phyloP scores from a whole-genome alignment of 805 yeast species.

The Candida koratica region DNA sequence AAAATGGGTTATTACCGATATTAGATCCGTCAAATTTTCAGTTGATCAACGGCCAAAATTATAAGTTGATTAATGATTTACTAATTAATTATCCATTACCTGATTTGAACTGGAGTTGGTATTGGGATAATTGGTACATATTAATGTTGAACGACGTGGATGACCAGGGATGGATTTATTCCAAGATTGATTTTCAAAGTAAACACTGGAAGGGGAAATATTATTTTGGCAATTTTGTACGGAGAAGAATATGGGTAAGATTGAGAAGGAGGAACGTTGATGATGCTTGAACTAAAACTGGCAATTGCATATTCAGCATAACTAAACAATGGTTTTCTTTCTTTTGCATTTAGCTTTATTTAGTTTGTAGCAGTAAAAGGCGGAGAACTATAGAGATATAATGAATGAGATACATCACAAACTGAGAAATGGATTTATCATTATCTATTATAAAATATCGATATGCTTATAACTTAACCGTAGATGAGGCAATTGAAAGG shows the following conservation, averaged over 20 bases:
- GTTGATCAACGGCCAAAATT: slow-evolving; percentile 37
- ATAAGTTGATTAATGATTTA: slow-evolving; percentile 26
- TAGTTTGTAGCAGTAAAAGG: too few species aligned
- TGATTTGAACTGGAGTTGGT: slow-evolving; percentile 62
- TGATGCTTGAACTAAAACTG: too few species aligned
- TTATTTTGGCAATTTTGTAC: slow-evolving; percentile 55
- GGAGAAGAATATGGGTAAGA: slow-evolving; percentile 64
- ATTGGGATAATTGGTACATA: slow-evolving; percentile 69
- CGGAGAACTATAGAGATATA: too few species aligned
- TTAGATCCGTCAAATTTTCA: slow-evolving; percentile 51
- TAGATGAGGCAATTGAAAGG: slow-evolving; percentile 3
- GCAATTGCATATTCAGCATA: too few species aligned
- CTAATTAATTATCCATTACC: slow-evolving; percentile 46
- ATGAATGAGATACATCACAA: neutral
- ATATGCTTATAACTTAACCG: neutral
- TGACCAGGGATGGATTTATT: slow-evolving; percentile 82
- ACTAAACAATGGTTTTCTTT: too few species aligned
- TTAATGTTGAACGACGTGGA: slow-evolving; percentile 69
- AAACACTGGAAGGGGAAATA: slow-evolving; percentile 62
- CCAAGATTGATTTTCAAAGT: slow-evolving; percentile 47
- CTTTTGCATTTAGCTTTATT: too few species aligned
- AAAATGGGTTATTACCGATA: slow-evolving; percentile 43
- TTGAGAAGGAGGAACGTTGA: slow-evolving; percentile 25
- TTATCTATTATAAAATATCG: slow-evolving; percentile 2
- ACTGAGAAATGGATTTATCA: slow-evolving; percentile 6